Evolutionary conservation across 306 rosid species (phyloP).

Genomic region (Hippophae rhamnoides): DNA sequence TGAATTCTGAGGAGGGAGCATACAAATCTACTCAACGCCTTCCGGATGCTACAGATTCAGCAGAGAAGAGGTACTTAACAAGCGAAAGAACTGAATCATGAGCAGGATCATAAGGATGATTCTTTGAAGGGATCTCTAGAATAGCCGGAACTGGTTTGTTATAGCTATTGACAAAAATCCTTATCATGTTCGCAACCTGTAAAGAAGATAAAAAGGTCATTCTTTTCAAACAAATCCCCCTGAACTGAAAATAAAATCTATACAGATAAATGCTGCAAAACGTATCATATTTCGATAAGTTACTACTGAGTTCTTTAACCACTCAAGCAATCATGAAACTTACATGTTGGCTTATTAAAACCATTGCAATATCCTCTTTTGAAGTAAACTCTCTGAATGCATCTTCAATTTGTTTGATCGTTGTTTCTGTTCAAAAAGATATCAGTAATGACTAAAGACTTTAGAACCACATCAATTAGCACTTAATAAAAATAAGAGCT

Average conservation of each 20-base stretch:
- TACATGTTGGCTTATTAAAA: constrained; percentile 92
- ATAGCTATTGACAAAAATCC: constrained; percentile 87
- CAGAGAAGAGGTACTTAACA: constrained; percentile 73
- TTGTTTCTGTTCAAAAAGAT: constrained; percentile 46
- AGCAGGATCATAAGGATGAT: constrained; percentile 89
- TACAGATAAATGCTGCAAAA: not conserved
- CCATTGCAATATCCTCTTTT: constrained; percentile 74
- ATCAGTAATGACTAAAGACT: not conserved
- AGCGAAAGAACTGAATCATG: constrained; percentile 90
- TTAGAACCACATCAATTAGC: not conserved
- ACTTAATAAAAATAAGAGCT: not conserved
- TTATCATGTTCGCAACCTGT: constrained; percentile 95
- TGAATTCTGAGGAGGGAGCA: constrained; percentile 1
- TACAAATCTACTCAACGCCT: constrained; percentile 36
- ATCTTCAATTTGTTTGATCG: constrained; percentile 88
- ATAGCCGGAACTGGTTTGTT: constrained; percentile 87
- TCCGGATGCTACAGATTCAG: constrained; percentile 83
- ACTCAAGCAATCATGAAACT: constrained; percentile 22
- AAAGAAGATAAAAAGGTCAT: constrained; percentile 7
- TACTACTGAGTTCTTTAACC: not conserved
- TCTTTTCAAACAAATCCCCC: not conserved
- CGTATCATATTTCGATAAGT: not conserved
- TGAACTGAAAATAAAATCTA: not conserved
- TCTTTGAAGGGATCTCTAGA: constrained; percentile 89
- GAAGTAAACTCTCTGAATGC: constrained; percentile 86